phyloP scores from a whole-genome alignment of 2,329 filamentous ascomycete species.

The Aureobasidium subglaciale region DNA sequence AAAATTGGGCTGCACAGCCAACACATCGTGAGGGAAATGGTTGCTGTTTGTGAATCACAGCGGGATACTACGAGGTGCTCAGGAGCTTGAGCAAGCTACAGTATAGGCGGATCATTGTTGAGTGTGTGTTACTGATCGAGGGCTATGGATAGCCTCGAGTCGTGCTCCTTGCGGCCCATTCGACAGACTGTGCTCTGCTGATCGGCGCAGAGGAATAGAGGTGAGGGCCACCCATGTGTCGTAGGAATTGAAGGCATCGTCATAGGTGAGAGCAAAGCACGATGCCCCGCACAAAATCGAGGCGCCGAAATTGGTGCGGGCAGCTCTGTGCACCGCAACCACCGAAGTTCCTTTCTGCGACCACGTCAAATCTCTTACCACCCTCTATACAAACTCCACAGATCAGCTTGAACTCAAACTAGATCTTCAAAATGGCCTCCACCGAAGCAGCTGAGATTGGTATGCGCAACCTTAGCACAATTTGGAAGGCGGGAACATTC shows the following conservation, averaged over 20 bases:
- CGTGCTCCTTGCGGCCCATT: not conserved
- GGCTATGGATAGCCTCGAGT: too few species aligned
- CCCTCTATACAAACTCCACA: not conserved
- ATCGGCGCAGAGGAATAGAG: not conserved
- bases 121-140: too few species aligned
- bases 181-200: not conserved
- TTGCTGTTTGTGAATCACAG: too few species aligned
- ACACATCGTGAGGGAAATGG: too few species aligned
- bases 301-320: conserved; percentile 11
- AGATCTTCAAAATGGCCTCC: conserved; percentile 20
- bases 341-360: conserved; percentile 13
- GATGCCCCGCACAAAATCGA: conserved; percentile 13
- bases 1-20: too few species aligned
- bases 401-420: conserved; percentile 10
- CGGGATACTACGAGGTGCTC: too few species aligned
- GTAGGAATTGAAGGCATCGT: not conserved
- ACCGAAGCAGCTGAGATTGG: conserved; percentile 21
- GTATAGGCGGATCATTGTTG: too few species aligned
- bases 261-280: conserved; percentile 1
- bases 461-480: conserved; percentile 14
- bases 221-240: not conserved
- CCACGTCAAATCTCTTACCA: conserved; percentile 11
- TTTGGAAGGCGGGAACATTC: not conserved
- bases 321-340: conserved; percentile 9
- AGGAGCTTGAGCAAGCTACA: too few species aligned